Evolutionary conservation across 2,329 filamentous ascomycete genomes (phyloP).

Genomic region (Ophiostoma perfectum): DNA sequence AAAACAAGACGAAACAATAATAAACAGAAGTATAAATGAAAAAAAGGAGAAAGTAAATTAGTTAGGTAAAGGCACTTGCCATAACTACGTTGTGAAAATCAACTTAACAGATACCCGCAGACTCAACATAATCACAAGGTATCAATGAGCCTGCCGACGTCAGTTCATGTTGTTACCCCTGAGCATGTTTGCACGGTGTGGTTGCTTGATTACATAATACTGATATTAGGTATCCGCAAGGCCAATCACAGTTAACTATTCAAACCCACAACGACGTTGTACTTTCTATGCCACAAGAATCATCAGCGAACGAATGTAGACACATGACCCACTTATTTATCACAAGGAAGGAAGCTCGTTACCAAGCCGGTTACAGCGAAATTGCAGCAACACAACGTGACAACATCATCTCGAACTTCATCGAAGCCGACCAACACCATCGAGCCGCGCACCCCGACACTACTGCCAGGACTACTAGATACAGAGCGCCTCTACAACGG

Average conservation of each 20-base stretch:
- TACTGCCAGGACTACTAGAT: too few species aligned
- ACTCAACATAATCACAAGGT: too few species aligned
- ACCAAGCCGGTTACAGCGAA: not conserved
- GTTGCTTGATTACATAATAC: not conserved
- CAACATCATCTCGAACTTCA: not conserved
- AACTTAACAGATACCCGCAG: too few species aligned
- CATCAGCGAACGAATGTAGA: not conserved
- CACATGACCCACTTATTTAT: not conserved
- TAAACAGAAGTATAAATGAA: too few species aligned
- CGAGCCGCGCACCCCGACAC: not conserved
- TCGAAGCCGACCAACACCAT: not conserved
- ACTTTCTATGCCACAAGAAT: not conserved
- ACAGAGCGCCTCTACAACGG: too few species aligned
- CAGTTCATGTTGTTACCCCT: not conserved
- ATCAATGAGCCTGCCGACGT: too few species aligned
- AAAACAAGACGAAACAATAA: too few species aligned
- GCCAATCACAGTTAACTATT: not conserved
- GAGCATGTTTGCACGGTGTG: not conserved
- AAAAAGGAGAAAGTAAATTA: too few species aligned
- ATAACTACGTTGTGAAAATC: too few species aligned
- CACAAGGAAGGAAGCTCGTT: not conserved
- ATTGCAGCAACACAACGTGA: constrained; percentile 7
- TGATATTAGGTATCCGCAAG: not conserved
- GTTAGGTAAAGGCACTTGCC: too few species aligned
- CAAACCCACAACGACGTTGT: not conserved